A percentile compares a stretch with the other conserved stretches of the same genome.
Conservation (phyloP, 306 rosid genomes). For the Malus sieversii region DNA sequence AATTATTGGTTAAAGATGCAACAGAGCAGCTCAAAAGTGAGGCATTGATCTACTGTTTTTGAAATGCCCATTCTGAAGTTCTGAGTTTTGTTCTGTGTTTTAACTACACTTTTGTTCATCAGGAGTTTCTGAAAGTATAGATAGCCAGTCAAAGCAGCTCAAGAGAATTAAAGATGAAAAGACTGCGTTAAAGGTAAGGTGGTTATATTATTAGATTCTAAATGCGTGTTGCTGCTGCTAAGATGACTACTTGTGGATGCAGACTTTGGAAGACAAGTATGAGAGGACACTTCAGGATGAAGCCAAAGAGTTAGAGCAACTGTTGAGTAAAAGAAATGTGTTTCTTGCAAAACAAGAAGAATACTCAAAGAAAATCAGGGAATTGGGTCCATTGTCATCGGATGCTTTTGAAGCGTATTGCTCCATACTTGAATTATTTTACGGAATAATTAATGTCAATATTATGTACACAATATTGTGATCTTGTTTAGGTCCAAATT, state of each 20-base stretch:
- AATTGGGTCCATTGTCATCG: slow-evolving; percentile 80
- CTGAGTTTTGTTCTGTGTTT: slow-evolving; percentile 9
- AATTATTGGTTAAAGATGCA: slow-evolving; percentile 61
- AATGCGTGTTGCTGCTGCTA: slow-evolving; percentile 20
- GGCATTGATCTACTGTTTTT: slow-evolving; percentile 21
- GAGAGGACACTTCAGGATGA: slow-evolving; percentile 88
- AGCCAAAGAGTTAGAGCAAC: slow-evolving; percentile 81
- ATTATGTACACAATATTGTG: not conserved
- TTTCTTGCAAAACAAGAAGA: slow-evolving; percentile 88
- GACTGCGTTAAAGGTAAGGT: slow-evolving; percentile 88
- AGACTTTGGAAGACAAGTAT: slow-evolving; percentile 76
- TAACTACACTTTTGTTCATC: slow-evolving; percentile 31
- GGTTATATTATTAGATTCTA: slow-evolving; percentile 19
- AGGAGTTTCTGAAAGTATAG: slow-evolving; percentile 67
- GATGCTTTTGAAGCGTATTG: slow-evolving; percentile 93
- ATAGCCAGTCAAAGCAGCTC: slow-evolving; percentile 44
- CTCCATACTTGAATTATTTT: slow-evolving; percentile 14
- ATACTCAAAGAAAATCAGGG: slow-evolving; percentile 79
- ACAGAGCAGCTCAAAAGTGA: slow-evolving; percentile 70
- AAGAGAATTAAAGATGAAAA: slow-evolving; percentile 66
- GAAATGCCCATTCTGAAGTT: slow-evolving; percentile 15
- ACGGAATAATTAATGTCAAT: not conserved
- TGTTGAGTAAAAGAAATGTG: slow-evolving; percentile 64
- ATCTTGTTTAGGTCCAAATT: not conserved
- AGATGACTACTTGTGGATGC: slow-evolving; percentile 28